Evolutionary conservation across 2,329 filamentous ascomycete species (phyloP).

Genomic region (Sporothrix mexicana): DNA sequence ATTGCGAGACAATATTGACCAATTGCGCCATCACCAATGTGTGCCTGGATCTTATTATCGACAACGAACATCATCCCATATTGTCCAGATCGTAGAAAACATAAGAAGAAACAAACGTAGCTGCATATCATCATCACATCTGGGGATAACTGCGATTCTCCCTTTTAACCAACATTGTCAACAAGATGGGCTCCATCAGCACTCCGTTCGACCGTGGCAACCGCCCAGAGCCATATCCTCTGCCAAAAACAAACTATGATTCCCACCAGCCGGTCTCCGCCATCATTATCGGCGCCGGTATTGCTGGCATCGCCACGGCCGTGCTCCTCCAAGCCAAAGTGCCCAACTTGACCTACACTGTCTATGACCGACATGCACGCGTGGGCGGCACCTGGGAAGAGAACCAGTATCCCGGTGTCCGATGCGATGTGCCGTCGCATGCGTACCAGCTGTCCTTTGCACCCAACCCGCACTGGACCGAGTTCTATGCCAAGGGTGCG

Average conservation of each 20-base stretch:
- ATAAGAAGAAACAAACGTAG: neutral
- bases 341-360: constrained; percentile 29
- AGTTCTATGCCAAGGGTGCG: constrained; percentile 36
- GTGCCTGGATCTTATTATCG: too few species aligned
- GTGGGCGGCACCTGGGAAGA: constrained; percentile 36
- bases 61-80: too few species aligned
- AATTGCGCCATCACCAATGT: constrained; percentile 2
- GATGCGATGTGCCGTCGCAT: constrained; percentile 39
- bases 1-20: neutral
- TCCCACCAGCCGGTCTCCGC: constrained; percentile 18
- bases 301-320: constrained; percentile 51
- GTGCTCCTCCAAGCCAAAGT: constrained; percentile 38
- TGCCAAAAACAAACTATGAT: constrained; percentile 2
- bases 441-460: constrained; percentile 37
- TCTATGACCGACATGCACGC: constrained; percentile 32
- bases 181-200: constrained; percentile 3
- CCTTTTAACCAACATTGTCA: neutral
- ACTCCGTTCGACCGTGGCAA: neutral
- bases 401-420: constrained; percentile 58
- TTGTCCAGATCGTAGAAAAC: neutral
- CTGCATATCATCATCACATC: neutral
- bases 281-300: constrained; percentile 53
- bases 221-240: constrained; percentile 12
- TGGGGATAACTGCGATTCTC: too few species aligned
- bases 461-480: constrained; percentile 36